Evolutionary conservation across 805 yeast genomes (phyloP).

Genomic region (Kazachstania psychrophila): DNA sequence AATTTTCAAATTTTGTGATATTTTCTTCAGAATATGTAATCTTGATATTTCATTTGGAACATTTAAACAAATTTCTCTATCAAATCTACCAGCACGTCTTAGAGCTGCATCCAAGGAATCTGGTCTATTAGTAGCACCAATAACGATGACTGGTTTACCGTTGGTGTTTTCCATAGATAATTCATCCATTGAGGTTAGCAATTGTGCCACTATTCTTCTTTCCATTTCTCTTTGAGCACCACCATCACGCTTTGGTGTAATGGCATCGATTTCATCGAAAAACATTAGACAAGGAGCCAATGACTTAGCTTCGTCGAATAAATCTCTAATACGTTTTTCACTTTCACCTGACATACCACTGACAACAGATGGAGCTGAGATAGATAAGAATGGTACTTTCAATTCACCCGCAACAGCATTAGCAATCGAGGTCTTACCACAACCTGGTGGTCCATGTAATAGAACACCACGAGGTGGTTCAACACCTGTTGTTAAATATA

Average conservation of each 20-base stretch:
- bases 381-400: conserved; percentile 81
- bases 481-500: conserved; percentile 76
- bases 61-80: conserved; percentile 83
- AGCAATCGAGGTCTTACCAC: conserved; percentile 96
- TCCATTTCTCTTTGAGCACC: conserved; percentile 96
- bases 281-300: conserved; percentile 90
- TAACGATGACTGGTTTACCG: conserved; percentile 86
- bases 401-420: conserved; percentile 93
- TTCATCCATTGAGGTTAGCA: conserved; percentile 91
- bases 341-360: conserved; percentile 99
- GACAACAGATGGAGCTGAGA: conserved; percentile 92
- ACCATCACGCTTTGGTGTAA: conserved; percentile 95
- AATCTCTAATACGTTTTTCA: conserved; percentile 85
- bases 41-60: conserved; percentile 90
- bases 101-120: conserved; percentile 91
- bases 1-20: conserved; percentile 58
- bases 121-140: conserved; percentile 96
- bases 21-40: conserved; percentile 60
- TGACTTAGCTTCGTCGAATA: conserved; percentile 83
- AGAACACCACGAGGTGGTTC: conserved; percentile 92
- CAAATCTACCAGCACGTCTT: conserved; percentile 94
- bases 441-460: conserved; percentile 97
- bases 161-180: conserved; percentile 77
- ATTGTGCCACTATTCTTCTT: conserved; percentile 89
- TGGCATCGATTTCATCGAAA: conserved; percentile 95